Evolutionary conservation across 1,284 basidiomycete genomes (phyloP), one percentile per base, ranked within the genome.

Genomic region (Leccinum fallax): DNA sequence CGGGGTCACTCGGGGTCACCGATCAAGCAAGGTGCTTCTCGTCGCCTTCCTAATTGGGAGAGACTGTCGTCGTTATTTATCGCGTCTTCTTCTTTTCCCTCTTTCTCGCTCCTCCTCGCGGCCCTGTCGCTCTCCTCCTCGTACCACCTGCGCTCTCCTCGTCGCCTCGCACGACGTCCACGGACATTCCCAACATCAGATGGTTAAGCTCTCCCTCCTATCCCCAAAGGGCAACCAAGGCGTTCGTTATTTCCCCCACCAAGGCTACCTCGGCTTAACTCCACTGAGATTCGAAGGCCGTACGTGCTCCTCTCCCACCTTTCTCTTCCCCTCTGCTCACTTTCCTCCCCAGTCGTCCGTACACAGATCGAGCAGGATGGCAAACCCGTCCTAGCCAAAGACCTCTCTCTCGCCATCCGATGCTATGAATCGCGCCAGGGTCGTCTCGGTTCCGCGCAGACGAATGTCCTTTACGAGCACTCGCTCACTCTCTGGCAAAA

Each of bases 261-360:
- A 79, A 61, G 93, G 92, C 71, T 89, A 86, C 76, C 86, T 94
- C 65, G 93, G 90, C 66, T 82, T 94, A 71, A 90, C 90, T 43
- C 87, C 90, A 66, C 80, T 94, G 76, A 84, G 83, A 67, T 82
- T 93, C 67, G 87, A 92, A 75, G 93, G 92, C 75, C 75, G 88
- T 87, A 67, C 67, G 85, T 83, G 40, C 56, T 61, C 60, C 16
- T 61, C 54, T 61, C 58, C 63, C 58, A 49, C 26, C 53, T 43
- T 52, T 48, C 55, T 61, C 51, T 57, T 60, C 54, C 52, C 28
- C 28, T 13, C 43, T 40, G 32, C 63, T 64, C 59, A 60, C 16
- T 38, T 61, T 11, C 57, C 57, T 36, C 28, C 58, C 40, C 70
- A 88, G 84, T 87, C 69, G 86, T 94, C 49, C 80, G 84, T 66